Evolutionary conservation across 768 basidiomycete genomes (phyloP).

Genomic region (Rickenella mellea): DNA sequence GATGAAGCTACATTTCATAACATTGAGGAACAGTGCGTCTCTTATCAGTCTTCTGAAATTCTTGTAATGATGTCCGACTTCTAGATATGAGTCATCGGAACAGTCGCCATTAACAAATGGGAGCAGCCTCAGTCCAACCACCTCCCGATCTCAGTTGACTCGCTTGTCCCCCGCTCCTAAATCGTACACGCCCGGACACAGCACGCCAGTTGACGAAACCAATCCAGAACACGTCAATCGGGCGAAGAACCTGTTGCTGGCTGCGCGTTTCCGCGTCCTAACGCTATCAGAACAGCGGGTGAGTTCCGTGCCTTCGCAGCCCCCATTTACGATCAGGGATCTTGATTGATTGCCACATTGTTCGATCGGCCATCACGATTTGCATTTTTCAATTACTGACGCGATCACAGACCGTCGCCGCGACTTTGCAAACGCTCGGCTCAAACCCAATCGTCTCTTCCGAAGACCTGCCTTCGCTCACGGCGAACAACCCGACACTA

Average conservation of each 20-base stretch:
- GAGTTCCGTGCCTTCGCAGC: constrained; percentile 15
- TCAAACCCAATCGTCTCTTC: constrained; percentile 51
- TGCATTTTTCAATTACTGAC: background rate
- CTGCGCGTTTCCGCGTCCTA: constrained; percentile 62
- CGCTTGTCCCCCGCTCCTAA: no score
- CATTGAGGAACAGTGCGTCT: no score
- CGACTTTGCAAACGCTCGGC: constrained; percentile 25
- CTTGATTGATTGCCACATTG: background rate
- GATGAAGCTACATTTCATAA: constrained; percentile 44
- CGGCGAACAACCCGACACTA: constrained; percentile 58
- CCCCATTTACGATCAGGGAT: background rate
- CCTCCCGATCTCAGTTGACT: no score
- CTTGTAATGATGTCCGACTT: no score
- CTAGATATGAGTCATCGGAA: no score
- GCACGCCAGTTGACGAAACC: no score
- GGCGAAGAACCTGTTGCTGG: constrained; percentile 28
- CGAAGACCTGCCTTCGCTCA: constrained; percentile 56
- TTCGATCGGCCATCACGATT: background rate
- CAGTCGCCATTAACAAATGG: no score
- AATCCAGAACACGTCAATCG: no score
- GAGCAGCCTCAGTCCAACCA: no score
- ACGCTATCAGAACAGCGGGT: constrained; percentile 72
- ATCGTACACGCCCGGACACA: no score
- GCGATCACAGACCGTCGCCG: background rate
- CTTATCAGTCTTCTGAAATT: no score